These are phyloP conservation scores for Dichomitus squalens DNA, from an alignment of 1,284 basidiomycete genomes.

Conservation along the genomic window DNA sequence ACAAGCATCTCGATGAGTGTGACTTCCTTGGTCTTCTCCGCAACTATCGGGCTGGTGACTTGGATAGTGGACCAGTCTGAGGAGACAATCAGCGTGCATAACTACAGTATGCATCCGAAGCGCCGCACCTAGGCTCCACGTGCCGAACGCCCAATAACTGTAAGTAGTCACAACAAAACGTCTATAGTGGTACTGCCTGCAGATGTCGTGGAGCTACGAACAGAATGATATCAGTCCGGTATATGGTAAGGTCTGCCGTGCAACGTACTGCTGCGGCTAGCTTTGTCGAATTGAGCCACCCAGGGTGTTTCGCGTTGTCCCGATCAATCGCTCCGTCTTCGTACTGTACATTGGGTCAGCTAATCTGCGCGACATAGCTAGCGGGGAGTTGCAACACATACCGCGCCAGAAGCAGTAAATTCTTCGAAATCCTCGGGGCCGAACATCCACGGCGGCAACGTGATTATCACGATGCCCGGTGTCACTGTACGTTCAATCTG, in stretches of 20 bases:
- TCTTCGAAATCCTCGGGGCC: constrained; percentile 11
- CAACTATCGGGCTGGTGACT: too few relatives aligned
- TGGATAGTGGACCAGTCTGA: constrained; percentile 7
- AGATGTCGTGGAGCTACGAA: constrained; percentile 14
- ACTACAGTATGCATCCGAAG: too few relatives aligned
- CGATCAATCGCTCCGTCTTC: constrained; percentile 5
- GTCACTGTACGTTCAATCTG: background rate
- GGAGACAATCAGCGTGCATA: background rate
- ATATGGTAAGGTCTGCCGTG: too few relatives aligned
- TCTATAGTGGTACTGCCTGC: constrained; percentile 11
- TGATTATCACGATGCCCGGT: constrained; percentile 13
- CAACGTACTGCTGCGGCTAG: constrained; percentile 15
- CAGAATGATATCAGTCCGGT: too few relatives aligned
- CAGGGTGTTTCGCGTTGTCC: background rate
- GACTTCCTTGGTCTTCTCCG: constrained; percentile 10
- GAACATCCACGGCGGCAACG: constrained; percentile 17
- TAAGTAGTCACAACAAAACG: constrained; percentile 22
- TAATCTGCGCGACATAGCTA: background rate
- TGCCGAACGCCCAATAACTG: constrained; percentile 20
- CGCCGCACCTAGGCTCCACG: constrained; percentile 15
- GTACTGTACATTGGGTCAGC: background rate
- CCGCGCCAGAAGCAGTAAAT: constrained; percentile 8
- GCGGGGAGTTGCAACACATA: background rate
- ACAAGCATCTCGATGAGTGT: constrained; percentile 13
- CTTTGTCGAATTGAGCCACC: constrained; percentile 11